Conservation (phyloP, 345 rosid species). For the Populus simonii region DNA sequence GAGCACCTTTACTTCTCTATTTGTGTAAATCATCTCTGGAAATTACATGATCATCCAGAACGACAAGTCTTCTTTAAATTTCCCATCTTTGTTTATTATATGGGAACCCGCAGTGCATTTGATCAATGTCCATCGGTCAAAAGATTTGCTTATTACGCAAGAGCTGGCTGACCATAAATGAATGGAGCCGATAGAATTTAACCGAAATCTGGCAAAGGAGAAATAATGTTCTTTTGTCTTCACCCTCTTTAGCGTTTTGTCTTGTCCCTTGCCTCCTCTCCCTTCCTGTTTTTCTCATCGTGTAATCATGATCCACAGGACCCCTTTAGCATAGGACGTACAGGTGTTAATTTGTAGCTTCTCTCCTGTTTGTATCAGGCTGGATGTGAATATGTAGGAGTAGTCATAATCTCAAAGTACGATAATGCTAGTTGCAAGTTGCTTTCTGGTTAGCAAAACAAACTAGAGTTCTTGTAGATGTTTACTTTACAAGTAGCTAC, state of each 20-base stretch:
- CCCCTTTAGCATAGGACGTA: too few relatives aligned
- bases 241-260: too few relatives aligned
- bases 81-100: too few relatives aligned
- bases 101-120: background rate
- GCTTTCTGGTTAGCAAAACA: background rate
- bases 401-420: background rate
- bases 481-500: too few relatives aligned
- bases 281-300: background rate
- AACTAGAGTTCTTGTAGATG: too few relatives aligned
- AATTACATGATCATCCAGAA: background rate
- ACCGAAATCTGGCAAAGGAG: constrained; percentile 3
- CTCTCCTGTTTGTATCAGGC: background rate
- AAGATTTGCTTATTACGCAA: background rate
- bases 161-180: background rate
- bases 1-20: background rate
- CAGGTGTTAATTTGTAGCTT: too few relatives aligned
- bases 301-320: background rate
- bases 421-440: background rate
- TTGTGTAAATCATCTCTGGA: too few relatives aligned
- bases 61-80: background rate
- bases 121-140: background rate
- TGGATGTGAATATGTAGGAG: background rate
- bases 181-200: background rate
- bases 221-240: constrained; percentile 2
- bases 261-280: background rate